A percentile compares a stretch with the other conserved stretches of the same genome.
phyloP scores from a whole-genome alignment of 805 yeast species.

The Schwanniomyces yamadae region DNA sequence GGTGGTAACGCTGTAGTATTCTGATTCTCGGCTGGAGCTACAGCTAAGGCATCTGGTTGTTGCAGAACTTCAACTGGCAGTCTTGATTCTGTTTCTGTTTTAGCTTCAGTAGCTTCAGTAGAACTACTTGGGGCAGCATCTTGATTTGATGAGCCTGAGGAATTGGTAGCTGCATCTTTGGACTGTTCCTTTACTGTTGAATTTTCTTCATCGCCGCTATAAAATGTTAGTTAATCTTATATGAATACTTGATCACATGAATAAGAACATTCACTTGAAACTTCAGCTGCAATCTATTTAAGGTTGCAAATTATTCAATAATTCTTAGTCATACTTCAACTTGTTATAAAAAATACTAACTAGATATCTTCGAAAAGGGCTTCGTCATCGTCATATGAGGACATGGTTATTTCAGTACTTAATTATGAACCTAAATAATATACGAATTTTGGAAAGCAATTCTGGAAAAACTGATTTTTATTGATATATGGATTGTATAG shows the following conservation, averaged over 20 bases:
- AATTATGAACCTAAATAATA: slow-evolving; percentile 9
- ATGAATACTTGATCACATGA: too few species aligned
- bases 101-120: neutral
- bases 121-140: neutral
- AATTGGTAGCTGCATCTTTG: neutral
- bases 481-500: slow-evolving; percentile 20
- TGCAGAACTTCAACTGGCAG: neutral
- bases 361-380: slow-evolving; percentile 92
- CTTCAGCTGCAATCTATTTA: too few species aligned
- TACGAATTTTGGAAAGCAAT: slow-evolving; percentile 9
- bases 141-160: neutral
- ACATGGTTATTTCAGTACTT: slow-evolving; percentile 19
- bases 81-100: neutral
- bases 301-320: too few species aligned
- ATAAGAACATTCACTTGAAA: too few species aligned
- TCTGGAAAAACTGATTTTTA: slow-evolving; percentile 13
- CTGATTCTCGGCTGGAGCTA: slow-evolving; percentile 5
- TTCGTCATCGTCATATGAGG: slow-evolving; percentile 81
- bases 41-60: neutral
- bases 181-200: slow-evolving; percentile 2
- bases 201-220: slow-evolving; percentile 8
- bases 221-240: slow-evolving; percentile 5
- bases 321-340: too few species aligned
- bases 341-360: slow-evolving; percentile 20
- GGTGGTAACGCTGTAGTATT: slow-evolving; percentile 11